These are phyloP conservation scores for Physcia stellaris DNA, from an alignment of 495 filamentous ascomycete species.

Conservation along the genomic window DNA sequence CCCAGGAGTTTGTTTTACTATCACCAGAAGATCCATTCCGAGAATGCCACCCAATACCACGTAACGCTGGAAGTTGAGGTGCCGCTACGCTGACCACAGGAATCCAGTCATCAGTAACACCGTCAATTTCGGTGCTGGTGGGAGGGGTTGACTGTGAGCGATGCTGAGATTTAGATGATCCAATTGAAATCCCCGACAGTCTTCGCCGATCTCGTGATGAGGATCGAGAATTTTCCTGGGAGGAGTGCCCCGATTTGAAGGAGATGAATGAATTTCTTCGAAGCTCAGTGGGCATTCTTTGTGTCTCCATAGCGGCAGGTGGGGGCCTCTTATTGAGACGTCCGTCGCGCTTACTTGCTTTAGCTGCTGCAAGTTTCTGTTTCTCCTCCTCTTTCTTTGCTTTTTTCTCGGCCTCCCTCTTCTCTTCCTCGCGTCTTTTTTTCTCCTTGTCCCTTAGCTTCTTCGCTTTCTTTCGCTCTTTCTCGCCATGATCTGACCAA, in stretches of 20 bases:
- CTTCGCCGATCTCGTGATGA: slow-evolving; percentile 12
- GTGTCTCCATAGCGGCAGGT: slow-evolving; percentile 19
- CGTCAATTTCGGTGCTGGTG: slow-evolving; percentile 7
- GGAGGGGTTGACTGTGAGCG: slow-evolving; percentile 12
- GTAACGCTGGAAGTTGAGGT: slow-evolving; percentile 15
- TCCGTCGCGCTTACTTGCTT: slow-evolving; percentile 11
- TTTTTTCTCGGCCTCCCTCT: slow-evolving; percentile 11
- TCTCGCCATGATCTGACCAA: slow-evolving; percentile 15
- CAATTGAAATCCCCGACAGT: slow-evolving; percentile 10
- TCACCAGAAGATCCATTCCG: slow-evolving; percentile 8
- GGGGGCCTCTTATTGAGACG: slow-evolving; percentile 15
- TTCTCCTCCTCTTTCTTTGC: slow-evolving; percentile 13
- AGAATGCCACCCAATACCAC: slow-evolving; percentile 9
- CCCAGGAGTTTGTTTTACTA: slow-evolving; percentile 7
- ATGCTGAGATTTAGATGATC: slow-evolving; percentile 6
- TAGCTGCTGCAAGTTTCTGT: slow-evolving; percentile 5
- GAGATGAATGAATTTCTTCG: slow-evolving; percentile 14
- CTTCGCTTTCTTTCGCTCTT: slow-evolving; percentile 9
- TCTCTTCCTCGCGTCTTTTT: slow-evolving; percentile 12
- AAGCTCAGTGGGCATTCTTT: slow-evolving; percentile 15
- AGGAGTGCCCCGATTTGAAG: slow-evolving; percentile 11
- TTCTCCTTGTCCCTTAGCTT: slow-evolving; percentile 14
- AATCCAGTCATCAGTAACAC: slow-evolving; percentile 5
- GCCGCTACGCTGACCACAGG: slow-evolving; percentile 9
- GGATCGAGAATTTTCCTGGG: slow-evolving; percentile 8